These are phyloP conservation scores for Abelmoschus esculentus DNA, from an alignment of 345 rosid species.

Conservation along the genomic window DNA sequence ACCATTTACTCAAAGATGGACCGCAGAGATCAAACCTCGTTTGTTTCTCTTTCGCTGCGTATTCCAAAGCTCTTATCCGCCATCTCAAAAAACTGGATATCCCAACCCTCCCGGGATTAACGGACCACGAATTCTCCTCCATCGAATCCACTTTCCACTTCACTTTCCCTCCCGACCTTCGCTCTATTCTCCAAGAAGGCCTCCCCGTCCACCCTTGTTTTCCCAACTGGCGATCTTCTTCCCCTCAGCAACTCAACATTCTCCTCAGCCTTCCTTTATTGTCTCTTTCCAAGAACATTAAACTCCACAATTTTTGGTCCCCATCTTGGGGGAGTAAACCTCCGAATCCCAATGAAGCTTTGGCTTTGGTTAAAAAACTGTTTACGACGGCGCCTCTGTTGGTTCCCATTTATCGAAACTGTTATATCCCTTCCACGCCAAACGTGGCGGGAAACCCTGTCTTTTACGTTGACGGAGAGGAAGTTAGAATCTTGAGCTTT, in stretches of 20 bases:
- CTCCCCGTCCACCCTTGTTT: slow-evolving; percentile 62
- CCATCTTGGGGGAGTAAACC: slow-evolving; percentile 65
- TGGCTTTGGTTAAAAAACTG: slow-evolving; percentile 21
- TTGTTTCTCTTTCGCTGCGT: slow-evolving; percentile 65
- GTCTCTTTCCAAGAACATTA: slow-evolving; percentile 41
- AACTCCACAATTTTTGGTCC: slow-evolving; percentile 51
- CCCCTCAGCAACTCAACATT: slow-evolving; percentile 46
- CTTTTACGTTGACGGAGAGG: slow-evolving; percentile 45
- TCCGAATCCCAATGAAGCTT: slow-evolving; percentile 17
- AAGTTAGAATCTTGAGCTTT: slow-evolving; percentile 44
- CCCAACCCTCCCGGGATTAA: slow-evolving; percentile 50
- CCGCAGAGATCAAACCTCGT: slow-evolving; percentile 26
- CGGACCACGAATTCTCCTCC: slow-evolving; percentile 45
- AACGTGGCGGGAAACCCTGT: slow-evolving; percentile 62
- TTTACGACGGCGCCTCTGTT: slow-evolving; percentile 46
- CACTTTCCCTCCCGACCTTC: slow-evolving; percentile 82
- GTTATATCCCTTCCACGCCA: slow-evolving; percentile 55
- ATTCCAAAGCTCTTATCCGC: slow-evolving; percentile 43
- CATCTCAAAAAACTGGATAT: slow-evolving; percentile 43
- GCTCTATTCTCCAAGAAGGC: slow-evolving; percentile 68
- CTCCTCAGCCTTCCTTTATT: slow-evolving; percentile 44
- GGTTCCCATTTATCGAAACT: slow-evolving; percentile 51
- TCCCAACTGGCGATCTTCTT: slow-evolving; percentile 78
- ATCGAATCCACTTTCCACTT: slow-evolving; percentile 49
- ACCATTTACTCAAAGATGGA: background rate